Conservation (phyloP, 2,329 filamentous ascomycete species). For the Ophiostoma fasciatum region DNA sequence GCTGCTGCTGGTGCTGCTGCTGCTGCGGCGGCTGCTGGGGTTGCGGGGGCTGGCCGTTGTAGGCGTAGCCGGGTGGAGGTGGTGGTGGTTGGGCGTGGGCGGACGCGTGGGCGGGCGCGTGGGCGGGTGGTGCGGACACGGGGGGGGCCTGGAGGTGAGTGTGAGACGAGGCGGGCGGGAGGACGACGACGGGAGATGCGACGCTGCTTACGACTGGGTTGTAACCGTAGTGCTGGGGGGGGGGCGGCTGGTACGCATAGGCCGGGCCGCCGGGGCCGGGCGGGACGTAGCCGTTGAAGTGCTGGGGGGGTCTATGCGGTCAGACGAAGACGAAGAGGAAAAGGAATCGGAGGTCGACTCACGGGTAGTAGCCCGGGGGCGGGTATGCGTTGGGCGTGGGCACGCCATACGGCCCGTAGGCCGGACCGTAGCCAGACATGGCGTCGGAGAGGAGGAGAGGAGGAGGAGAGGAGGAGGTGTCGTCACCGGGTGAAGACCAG, state of each 20-base stretch:
- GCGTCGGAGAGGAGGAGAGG: too few species aligned
- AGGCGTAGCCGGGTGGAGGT: background rate
- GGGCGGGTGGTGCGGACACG: too few species aligned
- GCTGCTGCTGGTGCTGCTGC: too few species aligned
- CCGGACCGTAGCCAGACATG: slow-evolving; percentile 7
- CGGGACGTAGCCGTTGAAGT: slow-evolving; percentile 8
- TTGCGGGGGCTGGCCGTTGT: background rate
- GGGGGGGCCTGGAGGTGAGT: too few species aligned
- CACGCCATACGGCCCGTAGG: slow-evolving; percentile 5
- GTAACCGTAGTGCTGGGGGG: slow-evolving; percentile 7
- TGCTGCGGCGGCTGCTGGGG: background rate
- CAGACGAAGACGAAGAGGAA: background rate
- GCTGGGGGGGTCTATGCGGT: slow-evolving; percentile 7
- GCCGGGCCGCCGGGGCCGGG: slow-evolving; percentile 1
- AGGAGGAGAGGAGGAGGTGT: too few species aligned
- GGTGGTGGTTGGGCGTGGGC: background rate
- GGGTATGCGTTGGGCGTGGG: slow-evolving; percentile 7
- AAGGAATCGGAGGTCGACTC: background rate
- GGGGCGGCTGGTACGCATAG: slow-evolving; percentile 6
- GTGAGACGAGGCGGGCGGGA: background rate
- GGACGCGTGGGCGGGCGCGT: too few species aligned
- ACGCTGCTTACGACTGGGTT: slow-evolving; percentile 7
- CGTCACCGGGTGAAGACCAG: too few species aligned
- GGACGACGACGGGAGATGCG: background rate
- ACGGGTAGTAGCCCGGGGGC: slow-evolving; percentile 8